phyloP scores from a whole-genome alignment of 805 yeast genomes.

The Schwanniomyces occidentalis region DNA sequence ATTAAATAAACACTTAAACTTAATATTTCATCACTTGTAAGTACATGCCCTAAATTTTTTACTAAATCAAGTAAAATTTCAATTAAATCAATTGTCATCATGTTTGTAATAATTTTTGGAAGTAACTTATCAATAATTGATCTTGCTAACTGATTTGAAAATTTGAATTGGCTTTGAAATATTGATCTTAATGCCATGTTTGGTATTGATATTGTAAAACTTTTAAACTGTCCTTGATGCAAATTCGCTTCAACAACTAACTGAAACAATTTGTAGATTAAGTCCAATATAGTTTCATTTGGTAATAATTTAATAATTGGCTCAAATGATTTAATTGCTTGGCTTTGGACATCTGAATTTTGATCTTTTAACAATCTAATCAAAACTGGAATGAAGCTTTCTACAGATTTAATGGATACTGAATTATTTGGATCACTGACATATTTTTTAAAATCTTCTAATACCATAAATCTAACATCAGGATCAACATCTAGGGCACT shows the following conservation, averaged over 20 bases:
- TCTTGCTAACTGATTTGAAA: constrained; percentile 22
- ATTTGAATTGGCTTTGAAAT: constrained; percentile 26
- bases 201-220: constrained; percentile 49
- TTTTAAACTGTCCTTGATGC: constrained; percentile 17
- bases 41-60: constrained; percentile 46
- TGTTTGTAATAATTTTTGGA: constrained; percentile 34
- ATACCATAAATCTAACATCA: constrained; percentile 82
- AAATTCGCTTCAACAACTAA: constrained; percentile 17
- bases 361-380: constrained; percentile 54
- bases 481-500: constrained; percentile 70
- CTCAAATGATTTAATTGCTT: constrained; percentile 62
- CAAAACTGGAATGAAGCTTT: constrained; percentile 39
- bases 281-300: constrained; percentile 25
- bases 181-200: constrained; percentile 53
- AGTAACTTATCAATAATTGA: constrained; percentile 37
- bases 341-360: constrained; percentile 72
- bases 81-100: constrained; percentile 53
- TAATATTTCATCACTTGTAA: constrained; percentile 36
- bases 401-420: constrained; percentile 27
- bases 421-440: constrained; percentile 22
- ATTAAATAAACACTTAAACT: constrained; percentile 30
- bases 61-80: constrained; percentile 62
- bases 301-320: constrained; percentile 43
- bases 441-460: constrained; percentile 64
- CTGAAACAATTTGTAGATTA: constrained; percentile 30